A percentile compares a stretch with the other conserved stretches of the same genome.
phyloP scores from a whole-genome alignment of 2,329 filamentous ascomycete species.

The Alternaria novae-zelandiae region DNA sequence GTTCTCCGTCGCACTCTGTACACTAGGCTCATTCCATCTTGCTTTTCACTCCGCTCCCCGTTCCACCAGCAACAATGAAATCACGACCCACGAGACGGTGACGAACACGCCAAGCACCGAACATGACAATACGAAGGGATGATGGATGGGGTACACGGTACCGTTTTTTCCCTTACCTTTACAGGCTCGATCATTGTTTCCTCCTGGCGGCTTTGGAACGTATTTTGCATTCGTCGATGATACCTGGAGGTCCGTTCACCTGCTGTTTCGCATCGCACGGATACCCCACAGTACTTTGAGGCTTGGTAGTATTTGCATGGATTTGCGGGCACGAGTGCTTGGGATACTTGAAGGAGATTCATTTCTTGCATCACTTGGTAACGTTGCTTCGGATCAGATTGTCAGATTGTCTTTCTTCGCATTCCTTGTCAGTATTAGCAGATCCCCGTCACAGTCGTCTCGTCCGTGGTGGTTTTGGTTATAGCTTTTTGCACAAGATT shows the following conservation, averaged over 20 bases:
- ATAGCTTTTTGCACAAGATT: slow-evolving; percentile 38
- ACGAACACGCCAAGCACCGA: slow-evolving; percentile 18
- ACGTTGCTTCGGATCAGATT: slow-evolving; percentile 26
- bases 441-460: slow-evolving; percentile 19
- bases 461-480: slow-evolving; percentile 24
- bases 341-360: slow-evolving; percentile 15
- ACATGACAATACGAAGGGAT: slow-evolving; percentile 21
- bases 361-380: slow-evolving; percentile 30
- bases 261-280: slow-evolving; percentile 22
- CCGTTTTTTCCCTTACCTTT: slow-evolving; percentile 13
- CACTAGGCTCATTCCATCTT: slow-evolving; percentile 25
- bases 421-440: slow-evolving; percentile 16
- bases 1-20: slow-evolving; percentile 35
- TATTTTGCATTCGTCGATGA: slow-evolving; percentile 30
- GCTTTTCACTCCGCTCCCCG: slow-evolving; percentile 12
- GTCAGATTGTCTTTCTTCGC: slow-evolving; percentile 9
- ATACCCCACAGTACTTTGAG: slow-evolving; percentile 21
- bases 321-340: slow-evolving; percentile 29
- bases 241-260: slow-evolving; percentile 27
- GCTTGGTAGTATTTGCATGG: slow-evolving; percentile 40
- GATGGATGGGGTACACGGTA: slow-evolving; percentile 11
- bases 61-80: slow-evolving; percentile 19
- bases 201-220: slow-evolving; percentile 11
- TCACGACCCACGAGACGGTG: slow-evolving; percentile 32
- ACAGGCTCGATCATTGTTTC: slow-evolving; percentile 14